phyloP scores from a whole-genome alignment of 163 green algal species.

The Chlamydomonas reinhardtii region DNA sequence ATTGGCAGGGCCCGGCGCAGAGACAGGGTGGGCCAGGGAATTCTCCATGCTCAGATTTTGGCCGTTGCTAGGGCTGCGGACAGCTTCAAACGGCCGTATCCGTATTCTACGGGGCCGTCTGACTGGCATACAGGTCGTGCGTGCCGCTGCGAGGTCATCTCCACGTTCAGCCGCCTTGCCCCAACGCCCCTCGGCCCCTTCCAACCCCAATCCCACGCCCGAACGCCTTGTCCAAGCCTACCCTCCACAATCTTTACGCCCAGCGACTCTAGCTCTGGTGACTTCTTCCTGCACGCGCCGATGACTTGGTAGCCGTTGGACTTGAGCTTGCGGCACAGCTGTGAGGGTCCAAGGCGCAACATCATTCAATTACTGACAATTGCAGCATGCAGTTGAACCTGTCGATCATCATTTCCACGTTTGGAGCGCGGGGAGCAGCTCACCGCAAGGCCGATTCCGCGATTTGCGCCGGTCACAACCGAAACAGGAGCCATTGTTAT shows the following conservation, averaged over 20 bases:
- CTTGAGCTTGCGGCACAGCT: constrained; percentile 33
- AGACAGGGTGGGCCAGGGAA: neutral
- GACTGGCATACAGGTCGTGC: too few species aligned
- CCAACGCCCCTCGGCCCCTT: neutral
- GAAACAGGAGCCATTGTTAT: constrained; percentile 2
- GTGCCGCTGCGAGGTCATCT: too few species aligned
- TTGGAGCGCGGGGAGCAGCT: neutral
- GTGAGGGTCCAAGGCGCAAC: neutral
- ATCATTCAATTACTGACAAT: too few species aligned
- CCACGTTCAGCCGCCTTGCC: too few species aligned
- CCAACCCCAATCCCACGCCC: too few species aligned
- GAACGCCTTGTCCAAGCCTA: neutral
- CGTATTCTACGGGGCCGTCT: too few species aligned
- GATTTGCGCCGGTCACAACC: neutral
- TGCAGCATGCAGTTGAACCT: neutral
- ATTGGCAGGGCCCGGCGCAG: neutral
- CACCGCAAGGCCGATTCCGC: constrained; percentile 20
- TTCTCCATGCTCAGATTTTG: too few species aligned
- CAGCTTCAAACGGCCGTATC: neutral
- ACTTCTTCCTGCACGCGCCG: constrained; percentile 12
- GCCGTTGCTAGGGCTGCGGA: neutral
- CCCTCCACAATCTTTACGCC: constrained; percentile 6
- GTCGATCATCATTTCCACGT: neutral
- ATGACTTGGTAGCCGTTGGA: constrained; percentile 29
- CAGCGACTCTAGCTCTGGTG: constrained; percentile 4